phyloP scores from a whole-genome alignment of 208 protist genomes.

The Trypanosoma avium region DNA sequence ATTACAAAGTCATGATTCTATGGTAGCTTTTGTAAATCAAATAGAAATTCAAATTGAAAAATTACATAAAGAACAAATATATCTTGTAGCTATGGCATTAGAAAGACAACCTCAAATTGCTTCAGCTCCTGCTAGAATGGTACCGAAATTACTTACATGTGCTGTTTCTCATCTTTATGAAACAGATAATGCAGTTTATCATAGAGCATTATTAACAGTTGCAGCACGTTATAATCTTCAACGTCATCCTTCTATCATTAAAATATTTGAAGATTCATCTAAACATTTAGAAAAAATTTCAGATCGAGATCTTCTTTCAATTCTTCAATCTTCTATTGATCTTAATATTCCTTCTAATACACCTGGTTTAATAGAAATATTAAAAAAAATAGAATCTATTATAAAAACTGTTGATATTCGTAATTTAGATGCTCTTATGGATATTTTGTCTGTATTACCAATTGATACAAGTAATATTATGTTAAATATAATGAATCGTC shows the following conservation, averaged over 20 bases:
- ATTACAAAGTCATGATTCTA: slow-evolving; percentile 74
- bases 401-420: slow-evolving; percentile 48
- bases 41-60: slow-evolving; percentile 43
- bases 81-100: slow-evolving; percentile 53
- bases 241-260: slow-evolving; percentile 29
- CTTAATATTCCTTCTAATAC: slow-evolving; percentile 31
- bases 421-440: slow-evolving; percentile 52
- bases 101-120: slow-evolving; percentile 70
- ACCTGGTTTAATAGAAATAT: slow-evolving; percentile 17
- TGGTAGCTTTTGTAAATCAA: slow-evolving; percentile 68
- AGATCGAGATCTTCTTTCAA: slow-evolving; percentile 50
- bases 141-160: slow-evolving; percentile 39
- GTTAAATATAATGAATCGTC: slow-evolving; percentile 54
- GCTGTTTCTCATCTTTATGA: slow-evolving; percentile 38
- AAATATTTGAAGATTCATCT: slow-evolving; percentile 40
- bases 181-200: slow-evolving; percentile 39
- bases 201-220: slow-evolving; percentile 60
- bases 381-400: slow-evolving; percentile 25
- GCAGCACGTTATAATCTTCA: slow-evolving; percentile 59
- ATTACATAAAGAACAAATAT: slow-evolving; percentile 46
- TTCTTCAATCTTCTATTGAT: slow-evolving; percentile 47
- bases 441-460: slow-evolving; percentile 68
- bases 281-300: slow-evolving; percentile 26
- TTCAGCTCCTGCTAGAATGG: slow-evolving; percentile 47
- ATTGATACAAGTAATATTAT: slow-evolving; percentile 53